Evolutionary conservation across 139 green algal species (phyloP), one percentile per base, ranked within the genome.

Genomic region (Volvox reticuliferus): DNA sequence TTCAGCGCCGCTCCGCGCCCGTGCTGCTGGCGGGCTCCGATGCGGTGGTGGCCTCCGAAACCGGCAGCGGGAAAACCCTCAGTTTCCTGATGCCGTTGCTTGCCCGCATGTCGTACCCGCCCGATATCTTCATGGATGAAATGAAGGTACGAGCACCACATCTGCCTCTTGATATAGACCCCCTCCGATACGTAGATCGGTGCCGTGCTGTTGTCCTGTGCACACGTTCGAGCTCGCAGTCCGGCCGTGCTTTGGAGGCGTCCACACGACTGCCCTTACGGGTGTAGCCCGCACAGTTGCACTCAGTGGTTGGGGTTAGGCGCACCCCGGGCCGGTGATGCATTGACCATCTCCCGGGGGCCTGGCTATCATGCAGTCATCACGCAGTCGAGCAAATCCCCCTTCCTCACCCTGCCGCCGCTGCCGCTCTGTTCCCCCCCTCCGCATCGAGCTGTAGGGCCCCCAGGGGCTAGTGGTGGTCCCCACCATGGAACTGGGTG

Each of bases 401-500:
- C 33, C 63, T 32, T 35, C 32, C 62, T 28, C 61, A 32, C 77
- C 37, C 26, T 73, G 21, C 36, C 24, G 21, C 36, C 24, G 28
- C 80, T 6, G 19, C 35, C 22, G 92, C 21, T 28, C 9, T 12
- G 6, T 73, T 12, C 65, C 12, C 65, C 65, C 65, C 62, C 62
- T 19, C 62, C 62, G 62, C 62, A 69, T 19, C 62, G 17, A 19
- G 65, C 92, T 2, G 44, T 37, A 90, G 86, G 88, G 65, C 33
- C 96, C 96, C 12, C 95, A 97, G 92, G 89, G 93, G 16, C 76
- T 99, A 62, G 88, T 99, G 21, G 79, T 99, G 65, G 97, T 98
- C 65, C 97, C 97, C 0, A 97, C 95, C 0, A 92, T 97, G 69
- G 97, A 99, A 93, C 95, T 99, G 88, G 97, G 97, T 13, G 97